A percentile compares a stretch with the other conserved stretches of the same genome.
Conservation (phyloP, 805 yeast genomes). For the Lachancea meyersii region DNA sequence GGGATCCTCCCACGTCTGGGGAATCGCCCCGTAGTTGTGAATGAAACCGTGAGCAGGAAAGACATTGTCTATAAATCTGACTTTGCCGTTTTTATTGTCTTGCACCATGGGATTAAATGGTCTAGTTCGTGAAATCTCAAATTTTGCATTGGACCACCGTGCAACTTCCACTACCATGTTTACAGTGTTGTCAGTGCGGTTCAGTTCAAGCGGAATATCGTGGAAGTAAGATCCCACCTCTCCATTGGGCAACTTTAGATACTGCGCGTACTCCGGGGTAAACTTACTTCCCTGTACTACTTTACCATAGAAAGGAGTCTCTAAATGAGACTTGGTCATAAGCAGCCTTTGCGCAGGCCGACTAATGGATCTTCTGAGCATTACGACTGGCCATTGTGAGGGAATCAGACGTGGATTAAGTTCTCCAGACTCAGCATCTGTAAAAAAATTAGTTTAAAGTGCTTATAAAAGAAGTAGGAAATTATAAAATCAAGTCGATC, state of each 20-base stretch:
- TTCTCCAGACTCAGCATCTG: not conserved
- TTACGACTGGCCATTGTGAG: not conserved
- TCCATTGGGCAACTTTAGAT: conserved; percentile 38
- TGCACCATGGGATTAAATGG: conserved; percentile 74
- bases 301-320: conserved; percentile 12
- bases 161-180: conserved; percentile 74
- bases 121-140: conserved; percentile 58
- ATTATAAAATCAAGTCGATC: not conserved
- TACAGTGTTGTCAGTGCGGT: conserved; percentile 39
- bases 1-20: conserved; percentile 98
- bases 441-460: not conserved
- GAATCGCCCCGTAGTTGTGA: conserved; percentile 82
- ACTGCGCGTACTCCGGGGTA: conserved; percentile 38
- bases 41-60: conserved; percentile 83
- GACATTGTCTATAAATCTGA: conserved; percentile 69
- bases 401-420: not conserved
- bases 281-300: conserved; percentile 35
- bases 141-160: conserved; percentile 77
- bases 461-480: not conserved
- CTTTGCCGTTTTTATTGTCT: conserved; percentile 68
- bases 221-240: conserved; percentile 60
- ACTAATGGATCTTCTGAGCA: conserved; percentile 1
- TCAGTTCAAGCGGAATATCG: conserved; percentile 56
- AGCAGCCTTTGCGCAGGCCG: conserved; percentile 13
- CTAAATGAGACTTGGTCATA: conserved; percentile 11